A percentile compares a stretch with the other conserved stretches of the same genome.
These are phyloP conservation scores for Penicillium silybi DNA, from an alignment of 495 filamentous ascomycete species.

Conservation along the genomic window DNA sequence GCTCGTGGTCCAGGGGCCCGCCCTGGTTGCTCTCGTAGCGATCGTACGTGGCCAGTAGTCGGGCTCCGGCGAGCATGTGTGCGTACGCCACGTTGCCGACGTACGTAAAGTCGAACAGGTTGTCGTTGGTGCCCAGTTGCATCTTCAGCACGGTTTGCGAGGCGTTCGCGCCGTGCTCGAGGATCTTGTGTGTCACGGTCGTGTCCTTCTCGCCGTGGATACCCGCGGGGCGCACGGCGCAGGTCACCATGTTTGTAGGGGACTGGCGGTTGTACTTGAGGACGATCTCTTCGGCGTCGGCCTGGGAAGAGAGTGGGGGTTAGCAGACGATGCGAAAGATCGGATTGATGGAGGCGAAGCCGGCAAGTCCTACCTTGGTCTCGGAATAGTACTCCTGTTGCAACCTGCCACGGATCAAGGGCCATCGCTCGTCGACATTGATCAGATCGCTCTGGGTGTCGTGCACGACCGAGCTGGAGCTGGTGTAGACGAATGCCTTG, in stretches of 20 bases:
- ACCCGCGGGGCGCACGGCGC: constrained; percentile 78
- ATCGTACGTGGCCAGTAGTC: constrained; percentile 59
- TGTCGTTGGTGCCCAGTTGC: constrained; percentile 85
- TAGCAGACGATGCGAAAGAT: not conserved
- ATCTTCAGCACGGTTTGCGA: constrained; percentile 64
- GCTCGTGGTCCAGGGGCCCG: constrained; percentile 66
- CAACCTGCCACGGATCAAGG: constrained; percentile 61
- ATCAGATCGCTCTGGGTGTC: constrained; percentile 76
- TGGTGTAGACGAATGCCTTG: constrained; percentile 93
- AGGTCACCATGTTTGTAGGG: constrained; percentile 63
- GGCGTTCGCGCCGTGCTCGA: constrained; percentile 38
- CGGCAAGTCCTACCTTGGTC: constrained; percentile 58
- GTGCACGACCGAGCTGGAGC: constrained; percentile 81
- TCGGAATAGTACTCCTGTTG: constrained; percentile 91
- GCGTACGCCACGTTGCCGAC: constrained; percentile 51
- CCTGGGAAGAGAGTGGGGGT: constrained; percentile 43
- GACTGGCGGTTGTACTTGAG: constrained; percentile 76
- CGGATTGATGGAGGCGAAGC: not conserved
- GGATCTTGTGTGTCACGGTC: constrained; percentile 56
- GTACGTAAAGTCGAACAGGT: constrained; percentile 61
- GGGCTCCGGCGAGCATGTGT: constrained; percentile 54
- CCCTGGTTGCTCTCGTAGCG: constrained; percentile 50
- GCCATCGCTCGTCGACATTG: constrained; percentile 87
- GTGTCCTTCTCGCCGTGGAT: constrained; percentile 92
- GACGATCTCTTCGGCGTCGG: constrained; percentile 80